A percentile compares a stretch with the other conserved stretches of the same genome.
These are phyloP conservation scores for Solanum microdontum DNA, from an alignment of 257 asterid species.

Conservation along the genomic window DNA sequence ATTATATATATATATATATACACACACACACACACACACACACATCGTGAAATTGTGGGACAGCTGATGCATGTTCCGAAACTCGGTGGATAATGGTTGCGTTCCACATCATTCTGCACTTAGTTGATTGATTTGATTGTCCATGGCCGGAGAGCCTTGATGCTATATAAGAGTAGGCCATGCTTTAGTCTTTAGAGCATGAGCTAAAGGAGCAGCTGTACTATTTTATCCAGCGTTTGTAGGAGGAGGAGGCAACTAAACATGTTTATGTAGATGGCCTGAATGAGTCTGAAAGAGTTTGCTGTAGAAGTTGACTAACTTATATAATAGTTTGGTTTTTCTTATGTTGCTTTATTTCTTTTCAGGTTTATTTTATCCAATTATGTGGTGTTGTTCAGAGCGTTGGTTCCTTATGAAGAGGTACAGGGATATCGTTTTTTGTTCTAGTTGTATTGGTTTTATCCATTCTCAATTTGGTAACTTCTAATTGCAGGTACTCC, in stretches of 20 bases:
- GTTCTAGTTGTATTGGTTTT: neutral
- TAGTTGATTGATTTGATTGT: neutral
- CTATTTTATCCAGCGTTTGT: neutral
- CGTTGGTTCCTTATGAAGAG: conserved; percentile 87
- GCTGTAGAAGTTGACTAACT: neutral
- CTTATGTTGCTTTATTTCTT: conserved; percentile 6
- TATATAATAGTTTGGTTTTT: neutral
- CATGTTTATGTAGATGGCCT: neutral
- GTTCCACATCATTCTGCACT: neutral
- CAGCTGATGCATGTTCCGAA: neutral
- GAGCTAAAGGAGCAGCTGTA: neutral
- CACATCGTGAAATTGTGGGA: neutral
- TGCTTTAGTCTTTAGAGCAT: neutral
- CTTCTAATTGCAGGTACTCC: conserved; percentile 56
- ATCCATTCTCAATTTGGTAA: conserved; percentile 22
- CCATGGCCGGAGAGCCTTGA: neutral
- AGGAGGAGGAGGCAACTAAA: neutral
- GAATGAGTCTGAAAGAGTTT: neutral
- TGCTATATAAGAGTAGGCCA: neutral
- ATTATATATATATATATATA: neutral
- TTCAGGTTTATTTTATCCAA: conserved; percentile 85
- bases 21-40: no score
- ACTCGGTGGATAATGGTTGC: neutral
- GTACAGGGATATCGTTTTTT: conserved; percentile 17
- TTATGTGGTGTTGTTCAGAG: conserved; percentile 82